Conservation (phyloP, 345 rosid species). For the Arabidopsis arenosa region DNA sequence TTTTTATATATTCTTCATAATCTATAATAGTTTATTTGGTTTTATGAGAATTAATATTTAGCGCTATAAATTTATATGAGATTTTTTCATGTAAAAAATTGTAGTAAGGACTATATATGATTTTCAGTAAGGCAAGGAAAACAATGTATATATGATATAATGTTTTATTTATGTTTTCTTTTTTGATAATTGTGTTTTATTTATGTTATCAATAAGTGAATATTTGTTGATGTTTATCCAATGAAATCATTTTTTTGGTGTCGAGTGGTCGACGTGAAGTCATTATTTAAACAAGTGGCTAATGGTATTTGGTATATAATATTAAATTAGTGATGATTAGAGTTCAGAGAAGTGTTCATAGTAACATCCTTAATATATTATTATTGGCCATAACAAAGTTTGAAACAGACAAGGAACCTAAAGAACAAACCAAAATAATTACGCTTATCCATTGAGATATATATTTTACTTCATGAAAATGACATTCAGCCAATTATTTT, state of each 20-base stretch:
- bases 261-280: background rate
- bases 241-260: background rate
- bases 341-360: conserved; percentile 25
- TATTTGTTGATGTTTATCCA: conserved; percentile 10
- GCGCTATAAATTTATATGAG: background rate
- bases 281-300: conserved; percentile 23
- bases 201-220: background rate
- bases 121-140: background rate
- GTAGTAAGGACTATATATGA: background rate
- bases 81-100: background rate
- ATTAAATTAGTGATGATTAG: conserved; percentile 1
- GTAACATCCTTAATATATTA: conserved; percentile 32
- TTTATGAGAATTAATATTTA: background rate
- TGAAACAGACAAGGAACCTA: conserved; percentile 25
- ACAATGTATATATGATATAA: background rate
- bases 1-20: too few relatives aligned
- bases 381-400: conserved; percentile 25
- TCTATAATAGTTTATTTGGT: background rate
- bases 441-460: conserved; percentile 37
- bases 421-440: conserved; percentile 30
- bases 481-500: conserved; percentile 31
- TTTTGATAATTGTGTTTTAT: too few relatives aligned
- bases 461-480: conserved; percentile 35
- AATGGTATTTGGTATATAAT: background rate
- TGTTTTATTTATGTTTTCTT: background rate